Evolutionary conservation across 2,329 filamentous ascomycete genomes (phyloP).

Genomic region (Daldinia sp.): DNA sequence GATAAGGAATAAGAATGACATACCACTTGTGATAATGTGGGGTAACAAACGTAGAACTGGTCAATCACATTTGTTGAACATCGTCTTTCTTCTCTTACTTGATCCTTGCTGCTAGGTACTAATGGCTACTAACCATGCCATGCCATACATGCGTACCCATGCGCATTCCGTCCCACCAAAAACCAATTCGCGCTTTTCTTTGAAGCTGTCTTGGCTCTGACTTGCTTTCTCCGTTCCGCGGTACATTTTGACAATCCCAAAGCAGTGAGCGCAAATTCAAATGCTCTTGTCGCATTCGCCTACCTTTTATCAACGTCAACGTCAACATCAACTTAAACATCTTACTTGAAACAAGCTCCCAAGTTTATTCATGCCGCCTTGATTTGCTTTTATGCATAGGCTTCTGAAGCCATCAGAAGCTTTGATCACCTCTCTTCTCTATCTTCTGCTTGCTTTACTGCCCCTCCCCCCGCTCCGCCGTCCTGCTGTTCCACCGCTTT

Average conservation of each 20-base stretch:
- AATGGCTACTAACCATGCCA: not conserved
- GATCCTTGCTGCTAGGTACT: no score
- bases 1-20: slow-evolving; percentile 28
- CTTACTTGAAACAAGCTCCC: slow-evolving; percentile 3
- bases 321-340: not conserved
- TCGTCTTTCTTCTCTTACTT: not conserved
- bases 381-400: slow-evolving; percentile 25
- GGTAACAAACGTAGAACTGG: not conserved
- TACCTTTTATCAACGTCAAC: not conserved
- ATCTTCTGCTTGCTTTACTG: not conserved
- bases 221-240: slow-evolving; percentile 16
- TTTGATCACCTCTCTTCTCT: slow-evolving; percentile 12
- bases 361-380: slow-evolving; percentile 39
- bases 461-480: not conserved
- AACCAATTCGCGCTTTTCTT: slow-evolving; percentile 19
- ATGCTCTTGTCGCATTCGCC: slow-evolving; percentile 11
- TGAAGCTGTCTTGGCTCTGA: slow-evolving; percentile 11
- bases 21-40: slow-evolving; percentile 14
- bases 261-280: slow-evolving; percentile 14
- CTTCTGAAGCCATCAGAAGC: slow-evolving; percentile 41
- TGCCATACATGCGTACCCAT: slow-evolving; percentile 14
- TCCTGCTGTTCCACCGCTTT: not conserved
- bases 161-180: slow-evolving; percentile 32
- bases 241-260: not conserved
- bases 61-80: slow-evolving; percentile 23